These are phyloP conservation scores for Alternaria ventricosa DNA, from an alignment of 2,329 filamentous ascomycete genomes.

Conservation along the genomic window DNA sequence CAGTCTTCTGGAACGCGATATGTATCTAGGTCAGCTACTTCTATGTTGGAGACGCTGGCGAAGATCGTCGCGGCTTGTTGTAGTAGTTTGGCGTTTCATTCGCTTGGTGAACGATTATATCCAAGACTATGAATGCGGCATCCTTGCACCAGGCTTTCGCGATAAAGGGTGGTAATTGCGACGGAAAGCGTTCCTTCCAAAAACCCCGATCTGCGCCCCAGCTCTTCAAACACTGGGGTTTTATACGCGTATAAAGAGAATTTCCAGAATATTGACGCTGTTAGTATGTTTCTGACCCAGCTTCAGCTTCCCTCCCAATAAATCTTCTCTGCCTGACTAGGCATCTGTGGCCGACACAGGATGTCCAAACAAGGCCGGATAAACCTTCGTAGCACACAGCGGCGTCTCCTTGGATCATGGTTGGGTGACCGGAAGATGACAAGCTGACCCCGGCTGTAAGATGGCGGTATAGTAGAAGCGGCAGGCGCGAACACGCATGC, in stretches of 20 bases:
- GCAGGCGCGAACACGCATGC: background rate
- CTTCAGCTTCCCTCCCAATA: background rate
- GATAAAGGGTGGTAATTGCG: background rate
- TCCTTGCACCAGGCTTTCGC: rapidly evolving
- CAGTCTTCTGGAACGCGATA: background rate
- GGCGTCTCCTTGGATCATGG: background rate
- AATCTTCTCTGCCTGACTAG: background rate
- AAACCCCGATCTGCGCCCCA: background rate
- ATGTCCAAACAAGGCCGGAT: background rate
- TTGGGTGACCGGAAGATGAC: background rate
- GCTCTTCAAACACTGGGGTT: background rate
- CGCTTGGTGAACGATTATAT: rapidly evolving
- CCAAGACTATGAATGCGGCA: background rate
- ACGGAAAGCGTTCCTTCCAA: background rate
- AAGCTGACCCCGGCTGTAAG: background rate
- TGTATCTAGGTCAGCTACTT: rapidly evolving
- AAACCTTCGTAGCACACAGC: background rate
- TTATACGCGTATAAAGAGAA: rapidly evolving
- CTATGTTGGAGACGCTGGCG: rapidly evolving
- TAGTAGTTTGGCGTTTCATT: background rate
- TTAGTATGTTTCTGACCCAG: no score
- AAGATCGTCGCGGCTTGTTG: rapidly evolving
- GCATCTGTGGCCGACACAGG: background rate
- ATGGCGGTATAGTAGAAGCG: background rate
- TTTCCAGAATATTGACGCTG: background rate